A percentile compares a stretch with the other conserved stretches of the same genome.
Conservation (phyloP, 805 yeast species). For the Pichia manshurica region DNA sequence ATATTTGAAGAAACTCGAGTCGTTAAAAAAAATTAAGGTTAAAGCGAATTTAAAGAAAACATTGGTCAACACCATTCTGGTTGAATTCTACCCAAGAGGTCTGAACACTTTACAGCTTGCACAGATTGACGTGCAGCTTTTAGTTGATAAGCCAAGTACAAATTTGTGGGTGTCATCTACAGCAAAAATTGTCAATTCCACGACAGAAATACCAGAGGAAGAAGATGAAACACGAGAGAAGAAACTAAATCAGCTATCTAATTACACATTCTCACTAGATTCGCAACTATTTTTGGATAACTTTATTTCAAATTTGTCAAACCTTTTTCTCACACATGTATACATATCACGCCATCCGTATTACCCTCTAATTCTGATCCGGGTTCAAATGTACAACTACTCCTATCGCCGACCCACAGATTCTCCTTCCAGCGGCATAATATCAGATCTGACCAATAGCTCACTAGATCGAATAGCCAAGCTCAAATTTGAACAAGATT, state of each 20-base stretch:
- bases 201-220: constrained; percentile 11
- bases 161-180: constrained; percentile 46
- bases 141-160: constrained; percentile 51
- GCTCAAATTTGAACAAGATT: constrained; percentile 11
- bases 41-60: constrained; percentile 23
- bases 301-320: constrained; percentile 43
- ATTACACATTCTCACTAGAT: constrained; percentile 35
- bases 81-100: constrained; percentile 50
- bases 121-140: constrained; percentile 60
- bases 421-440: neutral
- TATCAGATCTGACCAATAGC: constrained; percentile 6
- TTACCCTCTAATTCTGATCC: constrained; percentile 51
- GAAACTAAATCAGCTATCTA: constrained; percentile 24
- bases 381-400: constrained; percentile 66
- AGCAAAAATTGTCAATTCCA: constrained; percentile 31
- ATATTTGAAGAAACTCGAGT: constrained; percentile 12
- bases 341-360: constrained; percentile 62
- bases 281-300: constrained; percentile 47
- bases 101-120: constrained; percentile 61
- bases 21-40: constrained; percentile 8
- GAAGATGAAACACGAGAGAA: constrained; percentile 1
- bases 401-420: constrained; percentile 16
- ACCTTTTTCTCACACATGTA: constrained; percentile 55
- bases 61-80: constrained; percentile 41
- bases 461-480: constrained; percentile 5